Evolutionary conservation across 2,329 filamentous ascomycete species (phyloP), one percentile per base, ranked within the genome.

Genomic region (Cladosporium phlei): DNA sequence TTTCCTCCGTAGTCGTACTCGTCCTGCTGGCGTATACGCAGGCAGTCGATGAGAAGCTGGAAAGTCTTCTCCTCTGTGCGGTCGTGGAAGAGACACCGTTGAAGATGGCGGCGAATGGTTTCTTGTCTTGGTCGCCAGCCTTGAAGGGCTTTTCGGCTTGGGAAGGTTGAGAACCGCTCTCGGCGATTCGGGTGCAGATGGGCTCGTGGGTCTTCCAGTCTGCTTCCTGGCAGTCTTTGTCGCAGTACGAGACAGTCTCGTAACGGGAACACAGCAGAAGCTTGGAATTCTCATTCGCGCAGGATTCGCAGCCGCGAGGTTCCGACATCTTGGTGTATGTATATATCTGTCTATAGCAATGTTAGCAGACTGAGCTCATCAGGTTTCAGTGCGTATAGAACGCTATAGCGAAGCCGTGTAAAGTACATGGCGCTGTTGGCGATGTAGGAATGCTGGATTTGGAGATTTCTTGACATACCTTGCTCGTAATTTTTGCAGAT

Each of bases 191-290:
- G 10, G 24, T 46, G 48, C 63, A 64, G 14, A 50, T 42, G 34
- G 60, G 62, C 52, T 67, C 66, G 58, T 68, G 63, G 2, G 17
- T 37, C 39, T 63, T 63, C 58, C 58, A 65, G 43, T 64, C 52
- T 17, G 56, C 52, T 21, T 58, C 62, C 43, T 68, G 63, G 47
- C 63, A 67, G 12, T 60, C 58, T 37, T 54, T 56, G 30, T 51
- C 49, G 43, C 66, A 68, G 55, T 67, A 68, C n/a, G 19, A 35
- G 20, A 53, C 52, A 1, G 51, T 50, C 16, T 57, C 56, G 57
- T 65, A 68, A 46, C 55, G 53, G 4, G 54, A 50, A 46, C 65
- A 67, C n/a, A 20, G 24, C 24, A 59, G 54, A 24, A 64, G 48
- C 11, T 14, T 17, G 3, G 16, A 14, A n/a, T 34, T 17, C n/a